phyloP scores from a whole-genome alignment of 2,329 filamentous ascomycete species.

The Epicoccum sorghinum region DNA sequence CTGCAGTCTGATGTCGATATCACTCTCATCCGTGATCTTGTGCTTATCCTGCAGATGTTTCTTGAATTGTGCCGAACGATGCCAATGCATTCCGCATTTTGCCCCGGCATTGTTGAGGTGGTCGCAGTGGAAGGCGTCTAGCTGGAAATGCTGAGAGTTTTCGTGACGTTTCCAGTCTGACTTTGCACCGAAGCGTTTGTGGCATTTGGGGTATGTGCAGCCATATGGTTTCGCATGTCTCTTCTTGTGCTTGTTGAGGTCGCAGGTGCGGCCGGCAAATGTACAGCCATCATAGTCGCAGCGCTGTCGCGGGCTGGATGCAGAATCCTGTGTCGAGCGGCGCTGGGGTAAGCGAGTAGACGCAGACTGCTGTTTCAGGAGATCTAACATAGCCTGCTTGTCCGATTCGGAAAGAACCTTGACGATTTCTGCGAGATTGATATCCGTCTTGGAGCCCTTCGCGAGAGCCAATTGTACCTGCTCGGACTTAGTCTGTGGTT shows the following conservation, averaged over 20 bases:
- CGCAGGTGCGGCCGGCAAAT: conserved; percentile 34
- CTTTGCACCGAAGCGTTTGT: conserved; percentile 84
- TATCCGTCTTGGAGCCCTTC: conserved; percentile 30
- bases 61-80: conserved; percentile 64
- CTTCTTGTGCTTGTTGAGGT: conserved; percentile 74
- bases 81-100: conserved; percentile 64
- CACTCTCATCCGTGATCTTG: conserved; percentile 32
- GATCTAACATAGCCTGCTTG: conserved; percentile 29
- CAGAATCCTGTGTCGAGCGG: conserved; percentile 19
- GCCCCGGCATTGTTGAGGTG: conserved; percentile 3
- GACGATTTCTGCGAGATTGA: conserved; percentile 22
- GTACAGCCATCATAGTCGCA: conserved; percentile 23
- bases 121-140: conserved; percentile 75
- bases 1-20: conserved; percentile 53
- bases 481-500: conserved; percentile 40
- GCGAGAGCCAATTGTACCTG: conserved; percentile 32
- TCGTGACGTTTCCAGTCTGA: conserved; percentile 96
- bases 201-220: conserved; percentile 75
- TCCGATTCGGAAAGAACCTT: background rate
- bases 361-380: conserved; percentile 30
- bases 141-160: conserved; percentile 74
- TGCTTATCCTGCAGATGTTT: conserved; percentile 66
- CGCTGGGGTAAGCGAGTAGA: conserved; percentile 17
- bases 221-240: conserved; percentile 81
- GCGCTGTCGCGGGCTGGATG: conserved; percentile 11